A percentile compares a stretch with the other conserved stretches of the same genome.
phyloP scores from a whole-genome alignment of 2,329 filamentous ascomycete genomes.

The Penicillium thymicola region DNA sequence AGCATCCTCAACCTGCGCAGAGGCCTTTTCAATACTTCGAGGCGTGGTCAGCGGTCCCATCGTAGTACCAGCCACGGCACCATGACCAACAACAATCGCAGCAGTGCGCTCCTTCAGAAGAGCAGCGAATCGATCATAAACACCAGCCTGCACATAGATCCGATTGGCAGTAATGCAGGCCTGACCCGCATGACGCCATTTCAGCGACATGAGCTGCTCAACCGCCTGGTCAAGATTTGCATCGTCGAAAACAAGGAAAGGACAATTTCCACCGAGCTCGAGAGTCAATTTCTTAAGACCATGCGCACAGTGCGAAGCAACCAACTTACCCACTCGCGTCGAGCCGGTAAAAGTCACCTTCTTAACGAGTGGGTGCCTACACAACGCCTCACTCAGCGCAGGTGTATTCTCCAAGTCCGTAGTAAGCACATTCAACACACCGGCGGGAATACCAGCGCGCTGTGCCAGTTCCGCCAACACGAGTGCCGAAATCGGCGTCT shows the following conservation, averaged over 20 bases:
- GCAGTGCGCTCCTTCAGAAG: conserved; percentile 53
- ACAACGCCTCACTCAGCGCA: conserved; percentile 48
- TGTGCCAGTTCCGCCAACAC: conserved; percentile 53
- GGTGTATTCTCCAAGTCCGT: conserved; percentile 46
- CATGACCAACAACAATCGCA: conserved; percentile 58
- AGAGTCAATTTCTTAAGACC: conserved; percentile 64
- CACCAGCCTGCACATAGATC: conserved; percentile 43
- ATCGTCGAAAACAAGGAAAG: conserved; percentile 63
- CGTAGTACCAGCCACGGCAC: conserved; percentile 52
- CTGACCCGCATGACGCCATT: conserved; percentile 45
- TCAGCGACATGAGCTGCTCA: conserved; percentile 40
- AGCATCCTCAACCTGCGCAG: conserved; percentile 62
- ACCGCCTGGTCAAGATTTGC: conserved; percentile 54
- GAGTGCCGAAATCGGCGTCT: conserved; percentile 59
- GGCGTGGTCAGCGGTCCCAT: conserved; percentile 61
- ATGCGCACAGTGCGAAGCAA: conserved; percentile 58
- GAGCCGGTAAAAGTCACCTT: conserved; percentile 61
- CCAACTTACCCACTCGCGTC: conserved; percentile 60
- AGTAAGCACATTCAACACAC: conserved; percentile 60
- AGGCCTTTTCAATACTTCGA: conserved; percentile 54
- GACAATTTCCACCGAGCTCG: conserved; percentile 64
- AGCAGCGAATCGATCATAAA: conserved; percentile 53
- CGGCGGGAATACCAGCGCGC: conserved; percentile 56
- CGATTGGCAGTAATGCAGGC: conserved; percentile 48
- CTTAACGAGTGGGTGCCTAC: conserved; percentile 56